Base-by-base conservation (phyloP, 73 alveolate genomes). In the Tetrahymena malaccensis region DNA sequence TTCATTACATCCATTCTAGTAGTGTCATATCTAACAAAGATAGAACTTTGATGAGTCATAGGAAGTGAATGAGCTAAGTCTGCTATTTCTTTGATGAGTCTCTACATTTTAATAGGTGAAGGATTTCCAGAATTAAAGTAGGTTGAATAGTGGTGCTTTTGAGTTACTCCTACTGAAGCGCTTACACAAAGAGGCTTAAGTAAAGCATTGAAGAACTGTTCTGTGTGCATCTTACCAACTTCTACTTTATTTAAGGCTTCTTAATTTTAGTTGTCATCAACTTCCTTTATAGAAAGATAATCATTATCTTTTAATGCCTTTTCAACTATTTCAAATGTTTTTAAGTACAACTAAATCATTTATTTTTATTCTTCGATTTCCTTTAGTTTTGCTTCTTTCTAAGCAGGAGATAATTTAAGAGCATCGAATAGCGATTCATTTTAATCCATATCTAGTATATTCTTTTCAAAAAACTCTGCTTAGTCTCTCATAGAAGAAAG, bases 1-100 rank as follows among this genome's bases (percentile, higher is more conserved):
- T 99, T 98, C 99, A 99, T 99, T 93, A 96, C 93, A 95, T 98
- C 99, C 98, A 99, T 99, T 94, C 99, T 96, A 84, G 97, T 98
- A 31, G 93, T 96, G 94, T 98, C 99, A 19, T 98, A 99, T 97
- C 99, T 96, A 0, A 98, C 99, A 96, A 98, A 99, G 15, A 99
- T 98, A 40, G 99, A 98, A 96, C 98, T 98, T 37, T 99, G 98
- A 85, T 98, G 97, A 93, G 98, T 99, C 35, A 97, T 94, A 0
- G 99, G 99, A 44, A 99, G 96, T 22, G 99, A 98, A 25, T 98
- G 96, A 3, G 99, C 99, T 19, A 99, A 94, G 85, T 98, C 99
- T 34, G 99, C 98, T 33, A 99, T 97, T 97, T 99, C 99, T 96
- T 98, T 97, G 4, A 99, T 98, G 43, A 98, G 94, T 70, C 99